Evolutionary conservation across 441 rosid species (phyloP).

Genomic region (Dalechampia spathulata): DNA sequence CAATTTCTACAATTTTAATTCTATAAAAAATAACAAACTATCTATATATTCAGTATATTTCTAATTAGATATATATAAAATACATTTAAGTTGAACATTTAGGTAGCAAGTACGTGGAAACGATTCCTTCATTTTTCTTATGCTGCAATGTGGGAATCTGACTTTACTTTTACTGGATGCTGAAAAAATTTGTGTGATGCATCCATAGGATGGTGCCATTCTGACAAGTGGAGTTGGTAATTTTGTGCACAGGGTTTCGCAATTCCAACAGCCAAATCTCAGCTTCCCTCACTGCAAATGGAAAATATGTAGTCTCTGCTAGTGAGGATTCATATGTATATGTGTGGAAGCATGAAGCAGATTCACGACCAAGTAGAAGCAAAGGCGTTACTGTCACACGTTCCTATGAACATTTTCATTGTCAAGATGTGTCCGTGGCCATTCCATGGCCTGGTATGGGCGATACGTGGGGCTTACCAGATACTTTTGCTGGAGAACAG

Average conservation of each 20-base stretch:
- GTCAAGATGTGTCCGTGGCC: constrained; percentile 86
- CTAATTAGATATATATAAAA: too few species aligned
- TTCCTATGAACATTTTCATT: constrained; percentile 83
- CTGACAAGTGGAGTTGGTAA: constrained; percentile 10
- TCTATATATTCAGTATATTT: too few species aligned
- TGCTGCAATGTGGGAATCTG: not conserved
- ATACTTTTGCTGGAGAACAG: constrained; percentile 28
- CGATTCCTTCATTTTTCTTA: not conserved
- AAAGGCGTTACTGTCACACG: constrained; percentile 61
- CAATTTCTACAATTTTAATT: too few species aligned
- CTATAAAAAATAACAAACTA: too few species aligned
- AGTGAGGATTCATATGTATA: constrained; percentile 94
- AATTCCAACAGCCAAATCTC: constrained; percentile 91
- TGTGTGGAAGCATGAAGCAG: constrained; percentile 87
- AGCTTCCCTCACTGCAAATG: constrained; percentile 68
- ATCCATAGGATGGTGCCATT: constrained; percentile 12
- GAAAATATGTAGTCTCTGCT: constrained; percentile 82
- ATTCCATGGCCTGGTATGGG: constrained; percentile 88
- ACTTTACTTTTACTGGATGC: constrained; percentile 2
- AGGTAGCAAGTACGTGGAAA: too few species aligned
- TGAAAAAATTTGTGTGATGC: not conserved
- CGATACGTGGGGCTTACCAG: constrained; percentile 41
- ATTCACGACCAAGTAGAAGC: constrained; percentile 64
- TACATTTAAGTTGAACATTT: too few species aligned
- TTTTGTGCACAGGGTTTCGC: constrained; percentile 68